These are phyloP conservation scores for Sanghuangporus weigelae DNA, from an alignment of 1,284 basidiomycete species.

Conservation along the genomic window DNA sequence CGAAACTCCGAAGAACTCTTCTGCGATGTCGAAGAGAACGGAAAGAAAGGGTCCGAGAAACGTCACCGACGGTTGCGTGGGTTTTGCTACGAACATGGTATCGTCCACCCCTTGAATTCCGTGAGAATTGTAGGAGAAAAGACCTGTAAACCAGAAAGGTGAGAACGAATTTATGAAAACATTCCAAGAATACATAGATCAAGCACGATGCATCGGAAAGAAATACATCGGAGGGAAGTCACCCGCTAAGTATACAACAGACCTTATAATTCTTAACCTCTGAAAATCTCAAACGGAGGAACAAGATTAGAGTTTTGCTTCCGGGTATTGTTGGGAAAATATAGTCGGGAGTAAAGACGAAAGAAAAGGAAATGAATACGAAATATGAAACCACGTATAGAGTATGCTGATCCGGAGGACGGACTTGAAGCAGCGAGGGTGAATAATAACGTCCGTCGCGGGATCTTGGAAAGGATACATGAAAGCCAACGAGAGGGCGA, in stretches of 20 bases:
- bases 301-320: too few species aligned
- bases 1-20: too few species aligned
- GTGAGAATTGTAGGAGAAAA: too few species aligned
- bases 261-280: too few species aligned
- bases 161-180: too few species aligned
- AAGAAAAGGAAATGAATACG: background rate
- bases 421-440: background rate
- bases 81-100: background rate
- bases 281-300: too few species aligned
- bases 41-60: background rate
- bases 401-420: background rate
- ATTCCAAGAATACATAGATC: too few species aligned
- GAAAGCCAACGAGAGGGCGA: background rate
- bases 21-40: background rate
- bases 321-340: background rate
- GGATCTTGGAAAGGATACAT: background rate
- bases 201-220: too few species aligned
- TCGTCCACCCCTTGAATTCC: too few species aligned
- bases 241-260: too few species aligned
- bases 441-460: background rate
- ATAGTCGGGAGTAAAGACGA: background rate
- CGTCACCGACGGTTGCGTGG: background rate
- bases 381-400: background rate
- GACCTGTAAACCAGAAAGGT: too few species aligned
- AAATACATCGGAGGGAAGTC: too few species aligned